Percentiles rank a stretch among this genome's conserved stretches.
Conservation (phyloP, 176 grass and related monocot species). For the Oryza glaberrima region DNA sequence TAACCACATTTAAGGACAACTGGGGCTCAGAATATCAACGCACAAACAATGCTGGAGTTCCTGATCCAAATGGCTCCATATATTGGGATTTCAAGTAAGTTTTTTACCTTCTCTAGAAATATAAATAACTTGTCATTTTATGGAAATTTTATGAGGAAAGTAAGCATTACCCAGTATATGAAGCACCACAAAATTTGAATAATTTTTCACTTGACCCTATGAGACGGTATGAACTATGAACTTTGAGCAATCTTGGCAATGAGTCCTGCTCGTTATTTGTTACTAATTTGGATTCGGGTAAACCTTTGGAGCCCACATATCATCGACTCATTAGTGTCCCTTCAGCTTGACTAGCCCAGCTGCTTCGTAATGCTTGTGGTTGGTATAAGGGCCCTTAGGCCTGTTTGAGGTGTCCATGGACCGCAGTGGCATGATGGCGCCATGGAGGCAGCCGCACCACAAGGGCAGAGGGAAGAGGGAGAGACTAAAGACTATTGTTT, state of each 20-base stretch:
- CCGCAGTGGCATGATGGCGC: background rate
- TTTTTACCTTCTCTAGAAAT: too few relatives aligned
- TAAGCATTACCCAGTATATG: too few relatives aligned
- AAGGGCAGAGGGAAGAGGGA: background rate
- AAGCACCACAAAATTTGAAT: too few relatives aligned
- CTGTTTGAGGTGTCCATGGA: background rate
- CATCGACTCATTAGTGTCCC: background rate
- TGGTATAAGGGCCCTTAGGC: background rate
- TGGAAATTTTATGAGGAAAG: too few relatives aligned
- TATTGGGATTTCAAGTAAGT: constrained; percentile 68
- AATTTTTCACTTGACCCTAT: constrained; percentile 6
- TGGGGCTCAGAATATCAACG: constrained; percentile 88
- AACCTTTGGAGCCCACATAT: constrained; percentile 9
- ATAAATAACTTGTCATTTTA: too few relatives aligned
- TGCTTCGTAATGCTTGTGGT: background rate
- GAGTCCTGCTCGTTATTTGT: background rate
- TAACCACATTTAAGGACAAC: constrained; percentile 81
- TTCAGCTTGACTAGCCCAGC: constrained; percentile 1
- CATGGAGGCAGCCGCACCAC: background rate
- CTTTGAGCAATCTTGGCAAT: constrained; percentile 11
- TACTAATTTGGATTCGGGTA: background rate
- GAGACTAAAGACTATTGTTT: background rate
- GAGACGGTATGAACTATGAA: background rate
- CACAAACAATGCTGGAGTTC: constrained; percentile 97
- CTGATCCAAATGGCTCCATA: constrained; percentile 81